phyloP scores from a whole-genome alignment of 805 yeast genomes.

The Vanderwaltozyma tropicalis region DNA sequence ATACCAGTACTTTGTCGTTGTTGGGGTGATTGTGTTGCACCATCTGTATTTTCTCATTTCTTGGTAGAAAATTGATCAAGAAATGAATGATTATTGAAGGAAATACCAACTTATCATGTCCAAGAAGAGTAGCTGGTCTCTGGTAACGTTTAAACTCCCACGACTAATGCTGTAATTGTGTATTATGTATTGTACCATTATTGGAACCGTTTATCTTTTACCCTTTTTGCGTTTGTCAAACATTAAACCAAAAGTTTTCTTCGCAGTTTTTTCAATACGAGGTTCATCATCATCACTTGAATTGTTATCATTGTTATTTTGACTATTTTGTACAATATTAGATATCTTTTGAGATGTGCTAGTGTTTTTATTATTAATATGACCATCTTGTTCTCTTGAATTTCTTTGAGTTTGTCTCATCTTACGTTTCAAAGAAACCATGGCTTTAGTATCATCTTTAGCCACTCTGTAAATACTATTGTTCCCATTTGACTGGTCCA shows the following conservation, averaged over 20 bases:
- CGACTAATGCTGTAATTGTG: too few species aligned
- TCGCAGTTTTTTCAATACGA: conserved; percentile 9
- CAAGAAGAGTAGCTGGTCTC: too few species aligned
- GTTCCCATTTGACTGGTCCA: conserved; percentile 4
- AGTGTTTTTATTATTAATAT: background rate
- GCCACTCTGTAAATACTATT: conserved; percentile 19
- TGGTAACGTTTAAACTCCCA: too few species aligned
- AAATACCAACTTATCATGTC: too few species aligned
- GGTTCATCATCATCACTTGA: conserved; percentile 10
- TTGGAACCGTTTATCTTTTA: conserved; percentile 1
- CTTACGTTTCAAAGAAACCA: conserved; percentile 27
- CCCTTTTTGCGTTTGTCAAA: conserved; percentile 16
- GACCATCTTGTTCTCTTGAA: conserved; percentile 4
- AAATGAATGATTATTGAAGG: too few species aligned
- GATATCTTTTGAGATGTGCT: too few species aligned
- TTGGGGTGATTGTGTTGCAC: too few species aligned
- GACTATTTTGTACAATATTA: background rate
- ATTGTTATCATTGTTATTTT: conserved; percentile 1
- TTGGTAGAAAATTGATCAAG: too few species aligned
- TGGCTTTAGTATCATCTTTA: conserved; percentile 28
- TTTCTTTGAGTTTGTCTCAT: conserved; percentile 18
- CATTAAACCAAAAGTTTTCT: conserved; percentile 22
- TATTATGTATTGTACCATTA: too few species aligned
- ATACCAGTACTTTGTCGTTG: too few species aligned
- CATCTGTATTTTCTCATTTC: too few species aligned